Base-by-base conservation (phyloP, 2,329 filamentous ascomycete species). In the Penicillium corylophilum region DNA sequence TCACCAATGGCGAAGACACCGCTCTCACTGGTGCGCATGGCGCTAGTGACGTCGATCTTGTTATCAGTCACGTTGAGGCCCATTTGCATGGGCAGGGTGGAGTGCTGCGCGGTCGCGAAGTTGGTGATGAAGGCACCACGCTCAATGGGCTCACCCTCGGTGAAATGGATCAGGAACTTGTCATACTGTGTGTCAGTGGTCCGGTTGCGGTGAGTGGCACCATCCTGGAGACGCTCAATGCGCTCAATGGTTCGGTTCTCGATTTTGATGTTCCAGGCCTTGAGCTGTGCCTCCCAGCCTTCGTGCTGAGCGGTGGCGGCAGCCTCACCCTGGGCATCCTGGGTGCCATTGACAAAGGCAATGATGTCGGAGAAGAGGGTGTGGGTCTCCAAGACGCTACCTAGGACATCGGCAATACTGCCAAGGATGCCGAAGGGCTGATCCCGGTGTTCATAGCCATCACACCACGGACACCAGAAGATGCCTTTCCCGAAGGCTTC, bases 381-480 rank as follows among this genome's bases (percentile, higher is more conserved):
- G 13, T 75, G 62, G 9, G 83, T 73, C 61, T 85, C 81, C 13
- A 78, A 70, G 0, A 81, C 75, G 4, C 74, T 64, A 3, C 68
- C 67, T 0, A 80, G 68, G 0, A 80, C 69, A 22, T 77, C 69
- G 1, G 70, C 59, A 0, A 84, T 64, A 1, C 70, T 54, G 1
- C 72, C 77, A 0, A 86, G 64, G 26, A 86, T 72, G 1, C 82
- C 82, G 1, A 86, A 73, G 0, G 75, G 53, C 54, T 85, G 82
- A 61, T 84, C 81, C 0, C 77, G 78, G 63, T 85, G 82, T 66
- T 86, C 83, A 55, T 79, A 74, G 9, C 83, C 83, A 61, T 86
- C 83, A 55, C 83, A 86, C 83, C 83, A 86, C 0, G 82, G 82
- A 48, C 83, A 86, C 81, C 82, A 85, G 69, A 71, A 85, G 46